These are phyloP conservation scores for Crinitomyces ghanaensis DNA, from an alignment of 805 yeast species.

Conservation along the genomic window DNA sequence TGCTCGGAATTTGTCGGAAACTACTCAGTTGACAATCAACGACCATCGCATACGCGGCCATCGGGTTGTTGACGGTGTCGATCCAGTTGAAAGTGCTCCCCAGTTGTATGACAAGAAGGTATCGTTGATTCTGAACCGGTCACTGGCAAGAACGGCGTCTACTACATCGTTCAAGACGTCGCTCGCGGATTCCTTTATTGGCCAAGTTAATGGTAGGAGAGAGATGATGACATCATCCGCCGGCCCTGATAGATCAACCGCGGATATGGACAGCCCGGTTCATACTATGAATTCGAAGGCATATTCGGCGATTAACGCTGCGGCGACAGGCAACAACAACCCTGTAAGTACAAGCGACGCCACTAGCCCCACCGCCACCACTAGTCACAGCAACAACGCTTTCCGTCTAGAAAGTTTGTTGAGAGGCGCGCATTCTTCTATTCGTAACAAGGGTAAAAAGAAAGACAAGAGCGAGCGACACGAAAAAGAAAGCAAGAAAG, in stretches of 20 bases:
- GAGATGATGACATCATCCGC: too few species aligned
- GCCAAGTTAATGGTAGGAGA: too few species aligned
- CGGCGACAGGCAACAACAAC: too few species aligned
- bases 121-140: constrained; percentile 58
- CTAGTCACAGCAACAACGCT: too few species aligned
- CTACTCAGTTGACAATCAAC: constrained; percentile 52
- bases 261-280: too few species aligned
- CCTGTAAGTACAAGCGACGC: too few species aligned
- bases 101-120: constrained; percentile 72
- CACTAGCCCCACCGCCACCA: too few species aligned
- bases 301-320: too few species aligned
- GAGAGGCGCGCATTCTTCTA: constrained; percentile 20
- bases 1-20: constrained; percentile 31
- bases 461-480: constrained; percentile 8
- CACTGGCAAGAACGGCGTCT: constrained; percentile 63
- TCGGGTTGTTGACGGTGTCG: too few species aligned
- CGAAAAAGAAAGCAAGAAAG: constrained; percentile 9
- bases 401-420: constrained; percentile 26
- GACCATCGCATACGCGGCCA: constrained; percentile 33
- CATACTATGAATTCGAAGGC: too few species aligned
- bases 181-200: constrained; percentile 60
- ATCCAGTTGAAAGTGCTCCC: constrained; percentile 61
- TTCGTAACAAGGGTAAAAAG: constrained; percentile 15
- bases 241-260: too few species aligned
- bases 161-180: constrained; percentile 68